Evolutionary conservation across 352 stramenopile species (phyloP), one percentile per base, ranked within the genome.

Genomic region (Pythium phragmiticola): DNA sequence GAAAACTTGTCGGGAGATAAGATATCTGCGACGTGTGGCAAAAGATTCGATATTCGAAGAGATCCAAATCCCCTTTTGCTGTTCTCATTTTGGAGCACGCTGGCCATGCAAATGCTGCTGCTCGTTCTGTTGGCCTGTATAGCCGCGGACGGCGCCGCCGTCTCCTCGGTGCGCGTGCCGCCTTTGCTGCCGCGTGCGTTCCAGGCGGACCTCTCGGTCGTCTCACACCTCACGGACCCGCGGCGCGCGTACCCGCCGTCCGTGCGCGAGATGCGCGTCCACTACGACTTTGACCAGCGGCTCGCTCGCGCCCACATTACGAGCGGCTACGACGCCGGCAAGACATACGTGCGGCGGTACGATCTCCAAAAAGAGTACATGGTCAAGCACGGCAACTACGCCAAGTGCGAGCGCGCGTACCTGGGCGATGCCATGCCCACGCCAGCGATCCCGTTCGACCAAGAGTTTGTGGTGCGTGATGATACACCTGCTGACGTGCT

Each of bases 291-390:
- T 30, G 75, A 77, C 57, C 68, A 88, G 72, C 69, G 79, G 30
- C 36, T 88, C 16, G 82, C 80, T 16, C 72, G 70, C n/a, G 82
- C 82, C 4, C 78, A 87, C 41, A 80, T 89, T 61, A 47, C 87
- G 47, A 59, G 66, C 43, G 82, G 82, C 42, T 82, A 87, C 66
- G 83, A 91, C n/a, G 68, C 75, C 41, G 79, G 77, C 61, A 91
- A 88, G 52, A 86, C 77, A 26, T 91, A 77, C 57, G 76, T 91
- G 56, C 78, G 80, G 2, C 82, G 80, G 23, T 91, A 91, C 59
- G 82, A 89, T 52, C 66, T 82, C 66, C 85, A 85, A 55, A 67
- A 71, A 54, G 82, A 91, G 70, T 91, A 88, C 64, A 88, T 88
- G 80, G 80, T 88, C 65, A 89, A 87, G 69, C 73, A 70, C 45